A percentile compares a stretch with the other conserved stretches of the same genome.
These are phyloP conservation scores for Cystofilobasidium ferigula DNA, from an alignment of 768 basidiomycete species.

Conservation along the genomic window DNA sequence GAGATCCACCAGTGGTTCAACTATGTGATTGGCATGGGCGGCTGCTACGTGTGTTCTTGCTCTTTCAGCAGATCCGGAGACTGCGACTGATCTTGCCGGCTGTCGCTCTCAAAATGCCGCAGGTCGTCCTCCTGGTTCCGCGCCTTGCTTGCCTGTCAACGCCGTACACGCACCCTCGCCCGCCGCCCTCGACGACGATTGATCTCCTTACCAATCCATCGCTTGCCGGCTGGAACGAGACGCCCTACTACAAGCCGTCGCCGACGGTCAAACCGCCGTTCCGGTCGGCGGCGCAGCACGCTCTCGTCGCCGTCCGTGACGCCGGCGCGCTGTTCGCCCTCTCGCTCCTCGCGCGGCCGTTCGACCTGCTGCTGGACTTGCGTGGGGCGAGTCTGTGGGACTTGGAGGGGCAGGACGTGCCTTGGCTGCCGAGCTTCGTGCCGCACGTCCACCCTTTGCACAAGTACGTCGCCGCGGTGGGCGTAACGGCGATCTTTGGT, in stretches of 20 bases:
- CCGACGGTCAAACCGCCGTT: not conserved
- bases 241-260: conserved; percentile 12
- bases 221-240: conserved; percentile 8
- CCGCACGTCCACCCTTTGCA: not conserved
- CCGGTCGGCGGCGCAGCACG: not conserved
- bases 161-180: conserved; percentile 15
- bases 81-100: too few relatives aligned
- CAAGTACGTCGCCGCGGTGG: not conserved
- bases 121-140: conserved; percentile 21
- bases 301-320: not conserved
- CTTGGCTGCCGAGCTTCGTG: not conserved
- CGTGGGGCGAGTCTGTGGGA: conserved; percentile 5
- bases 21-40: conserved; percentile 11
- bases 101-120: too few relatives aligned
- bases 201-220: conserved; percentile 23
- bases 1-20: conserved; percentile 3
- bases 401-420: not conserved
- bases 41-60: not conserved
- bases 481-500: conserved; percentile 4
- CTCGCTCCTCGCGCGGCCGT: not conserved
- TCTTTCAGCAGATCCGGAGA: not conserved
- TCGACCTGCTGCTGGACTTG: not conserved
- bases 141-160: conserved; percentile 7
- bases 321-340: not conserved
- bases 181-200: conserved; percentile 11